Percentiles rank a stretch among this genome's conserved stretches.
phyloP scores from a whole-genome alignment of 2,329 filamentous ascomycete species.

The Lachnellula occidentalis region DNA sequence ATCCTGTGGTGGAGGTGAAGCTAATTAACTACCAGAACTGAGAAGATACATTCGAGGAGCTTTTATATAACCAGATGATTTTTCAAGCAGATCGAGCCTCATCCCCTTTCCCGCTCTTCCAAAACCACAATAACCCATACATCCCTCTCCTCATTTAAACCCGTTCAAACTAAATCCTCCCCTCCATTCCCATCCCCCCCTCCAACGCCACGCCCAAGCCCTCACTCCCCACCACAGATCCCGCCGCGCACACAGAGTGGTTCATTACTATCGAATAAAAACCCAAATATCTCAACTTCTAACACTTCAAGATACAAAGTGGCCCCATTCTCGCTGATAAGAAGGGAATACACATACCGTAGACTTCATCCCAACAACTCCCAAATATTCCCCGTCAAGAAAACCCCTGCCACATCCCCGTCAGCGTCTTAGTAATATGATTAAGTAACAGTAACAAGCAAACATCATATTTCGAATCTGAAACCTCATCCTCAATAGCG shows the following conservation, averaged over 20 bases:
- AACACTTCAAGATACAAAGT: not conserved
- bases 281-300: not conserved
- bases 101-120: not conserved
- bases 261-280: slow-evolving; percentile 10
- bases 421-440: slow-evolving; percentile 42
- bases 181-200: slow-evolving; percentile 19
- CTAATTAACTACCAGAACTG: too few species aligned
- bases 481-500: slow-evolving; percentile 40
- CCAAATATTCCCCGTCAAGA: slow-evolving; percentile 40
- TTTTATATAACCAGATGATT: too few species aligned
- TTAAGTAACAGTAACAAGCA: slow-evolving; percentile 35
- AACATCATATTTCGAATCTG: slow-evolving; percentile 50
- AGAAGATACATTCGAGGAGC: too few species aligned
- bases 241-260: slow-evolving; percentile 13
- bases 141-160: not conserved
- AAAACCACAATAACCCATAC: not conserved
- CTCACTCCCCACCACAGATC: slow-evolving; percentile 23
- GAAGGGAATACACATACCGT: slow-evolving; percentile 26
- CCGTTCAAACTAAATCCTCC: slow-evolving; percentile 28
- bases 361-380: slow-evolving; percentile 41
- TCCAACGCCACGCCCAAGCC: slow-evolving; percentile 22
- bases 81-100: not conserved
- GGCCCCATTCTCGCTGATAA: not conserved
- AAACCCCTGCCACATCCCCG: slow-evolving; percentile 35
- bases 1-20: too few species aligned